Percentiles rank a stretch among this genome's conserved stretches.
Conservation (phyloP, 2,329 filamentous ascomycete species). For the Aspergillus phoenicis region DNA sequence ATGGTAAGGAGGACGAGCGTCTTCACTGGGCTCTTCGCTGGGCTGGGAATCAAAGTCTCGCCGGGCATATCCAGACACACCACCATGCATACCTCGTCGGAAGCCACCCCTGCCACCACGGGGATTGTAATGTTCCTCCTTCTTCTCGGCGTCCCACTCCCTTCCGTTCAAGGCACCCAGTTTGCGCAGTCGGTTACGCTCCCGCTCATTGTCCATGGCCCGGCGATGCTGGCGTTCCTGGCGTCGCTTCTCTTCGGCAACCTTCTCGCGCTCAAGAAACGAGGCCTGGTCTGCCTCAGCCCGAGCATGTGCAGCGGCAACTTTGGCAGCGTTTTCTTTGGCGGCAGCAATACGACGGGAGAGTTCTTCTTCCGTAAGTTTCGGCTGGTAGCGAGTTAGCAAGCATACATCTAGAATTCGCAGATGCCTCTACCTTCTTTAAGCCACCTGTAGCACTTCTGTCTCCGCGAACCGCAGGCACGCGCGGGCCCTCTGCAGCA, state of each 20-base stretch:
- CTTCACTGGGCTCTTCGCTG: constrained; percentile 12
- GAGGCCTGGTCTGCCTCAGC: constrained; percentile 69
- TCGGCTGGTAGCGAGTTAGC: constrained; percentile 50
- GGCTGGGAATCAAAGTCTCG: constrained; percentile 33
- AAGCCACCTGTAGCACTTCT: constrained; percentile 57
- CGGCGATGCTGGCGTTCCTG: constrained; percentile 56
- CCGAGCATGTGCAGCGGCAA: constrained; percentile 62
- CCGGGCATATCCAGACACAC: constrained; percentile 43
- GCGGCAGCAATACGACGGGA: constrained; percentile 63
- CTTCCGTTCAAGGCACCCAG: constrained; percentile 59
- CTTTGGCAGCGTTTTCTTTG: constrained; percentile 61
- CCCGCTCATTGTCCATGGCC: constrained; percentile 64
- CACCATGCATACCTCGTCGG: constrained; percentile 56
- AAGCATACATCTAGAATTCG: background rate
- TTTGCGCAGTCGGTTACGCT: constrained; percentile 62
- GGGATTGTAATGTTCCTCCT: constrained; percentile 56
- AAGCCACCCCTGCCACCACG: constrained; percentile 48
- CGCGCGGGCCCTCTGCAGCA: constrained; percentile 29
- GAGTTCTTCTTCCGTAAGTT: constrained; percentile 67
- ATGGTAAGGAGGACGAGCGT: constrained; percentile 14
- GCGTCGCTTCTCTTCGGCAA: constrained; percentile 57
- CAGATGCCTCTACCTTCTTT: constrained; percentile 43
- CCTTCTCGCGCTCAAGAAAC: constrained; percentile 65
- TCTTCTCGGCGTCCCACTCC: constrained; percentile 66
- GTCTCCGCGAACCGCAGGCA: constrained; percentile 57